Base-by-base conservation (phyloP, 306 rosid species). In the Macrotyloma uniflorum region DNA sequence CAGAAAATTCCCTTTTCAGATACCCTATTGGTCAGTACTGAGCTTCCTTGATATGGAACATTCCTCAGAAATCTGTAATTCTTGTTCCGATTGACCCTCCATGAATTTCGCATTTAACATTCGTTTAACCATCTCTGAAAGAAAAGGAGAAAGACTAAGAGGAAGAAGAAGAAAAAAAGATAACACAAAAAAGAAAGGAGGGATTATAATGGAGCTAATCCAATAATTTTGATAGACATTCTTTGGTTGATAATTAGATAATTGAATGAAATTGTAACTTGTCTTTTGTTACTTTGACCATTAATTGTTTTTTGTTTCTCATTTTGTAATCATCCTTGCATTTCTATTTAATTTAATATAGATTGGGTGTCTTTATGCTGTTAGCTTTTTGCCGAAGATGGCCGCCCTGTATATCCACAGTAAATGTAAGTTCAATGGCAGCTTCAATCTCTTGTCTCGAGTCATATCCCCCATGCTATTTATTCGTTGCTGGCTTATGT, bases 21-120 rank as follows among this genome's bases (percentile, higher is more conserved):
- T 77, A 58, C 70, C 76, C 67, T 63, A 47, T 69, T 54, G 65
- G 61, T 55, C 82, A 76, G 76, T 62, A 70, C 63, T 28, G 75
- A 47, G 85, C 61, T 76, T 83, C 75, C 79, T 54, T 43, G 69
- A 73, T 54, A 78, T n/a, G 19, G 15, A 67, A 46, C 38, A 26
- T 81, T 78, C 76, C 50, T 54, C 80, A 65, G 68, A 71, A 63
- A 50, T 74, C 45, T 82, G 74, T 79, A 50, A 58, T 55, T 76
- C 40, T 63, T 73, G 46, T 68, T 61, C 67, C 50, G 18, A 69
- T 36, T 67, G 36, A 57, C 62, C 88, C 83, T 74, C 73, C 85
- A 45, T 62, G 61, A 76, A 63, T 70, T 73, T 49, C 38, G 70
- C 35, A 59, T 72, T 53, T 64, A 59, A 79, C 80, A 53, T 46